Conservation (phyloP, 2,329 filamentous ascomycete species). For the Clonostachys solani region DNA sequence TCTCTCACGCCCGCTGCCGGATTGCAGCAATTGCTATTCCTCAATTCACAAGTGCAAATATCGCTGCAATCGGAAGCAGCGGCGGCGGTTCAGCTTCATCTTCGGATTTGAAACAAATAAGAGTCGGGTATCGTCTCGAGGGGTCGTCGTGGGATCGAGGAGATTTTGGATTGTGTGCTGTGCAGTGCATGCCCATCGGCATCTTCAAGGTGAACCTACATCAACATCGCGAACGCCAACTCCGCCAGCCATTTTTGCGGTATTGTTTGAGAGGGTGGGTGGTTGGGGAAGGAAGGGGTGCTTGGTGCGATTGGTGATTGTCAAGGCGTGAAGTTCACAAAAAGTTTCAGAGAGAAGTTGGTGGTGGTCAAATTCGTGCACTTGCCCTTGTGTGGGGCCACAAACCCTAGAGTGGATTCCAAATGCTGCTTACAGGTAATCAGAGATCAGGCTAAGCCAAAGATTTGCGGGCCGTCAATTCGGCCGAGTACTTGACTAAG, state of each 20-base stretch:
- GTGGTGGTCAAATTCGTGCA: constrained; percentile 11
- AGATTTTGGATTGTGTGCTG: constrained; percentile 5
- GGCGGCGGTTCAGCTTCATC: no score
- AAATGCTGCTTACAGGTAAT: not conserved
- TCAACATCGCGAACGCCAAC: constrained; percentile 82
- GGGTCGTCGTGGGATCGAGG: constrained; percentile 1
- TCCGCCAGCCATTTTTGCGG: constrained; percentile 75
- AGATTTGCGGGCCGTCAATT: no score
- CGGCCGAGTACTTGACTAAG: not conserved
- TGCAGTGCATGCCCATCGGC: not conserved
- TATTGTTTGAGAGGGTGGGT: constrained; percentile 25
- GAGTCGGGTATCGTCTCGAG: constrained; percentile 12
- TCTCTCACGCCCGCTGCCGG: not conserved
- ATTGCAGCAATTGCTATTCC: not conserved
- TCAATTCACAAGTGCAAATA: not conserved
- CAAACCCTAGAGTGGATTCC: constrained; percentile 2
- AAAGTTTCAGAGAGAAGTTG: constrained; percentile 23
- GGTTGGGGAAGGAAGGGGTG: constrained; percentile 20
- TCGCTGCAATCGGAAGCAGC: no score
- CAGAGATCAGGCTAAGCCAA: no score
- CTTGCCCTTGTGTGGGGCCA: constrained; percentile 2
- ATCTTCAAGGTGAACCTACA: constrained; percentile 51
- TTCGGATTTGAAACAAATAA: not conserved
- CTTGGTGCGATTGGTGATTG: constrained; percentile 13
- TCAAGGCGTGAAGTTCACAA: constrained; percentile 9